Base-by-base conservation (phyloP, 1,284 basidiomycete genomes). In the Cystobasidium pallidum region DNA sequence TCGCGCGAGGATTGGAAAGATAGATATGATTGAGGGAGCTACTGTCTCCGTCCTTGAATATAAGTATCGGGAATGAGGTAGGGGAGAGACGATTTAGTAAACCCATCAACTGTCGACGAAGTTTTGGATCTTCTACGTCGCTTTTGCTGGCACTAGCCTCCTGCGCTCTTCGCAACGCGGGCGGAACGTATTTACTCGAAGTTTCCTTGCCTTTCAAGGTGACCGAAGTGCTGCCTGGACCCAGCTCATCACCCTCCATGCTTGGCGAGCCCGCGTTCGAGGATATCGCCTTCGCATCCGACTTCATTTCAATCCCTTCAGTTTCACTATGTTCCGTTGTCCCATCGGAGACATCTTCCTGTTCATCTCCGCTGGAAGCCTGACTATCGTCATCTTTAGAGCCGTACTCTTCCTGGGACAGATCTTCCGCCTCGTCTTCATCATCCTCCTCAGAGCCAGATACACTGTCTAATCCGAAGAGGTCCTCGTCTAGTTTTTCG, bases 1-100 rank as follows among this genome's bases (percentile, higher is more conserved):
- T 91, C 89, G 80, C 89, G 70, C 95, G 86, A 47, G 90, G 84
- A 80, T 94, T 82, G 49, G 88, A 86, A 68, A 89, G 84, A 79
- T 95, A 97, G 8, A 93, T 80, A 3, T 86, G 86, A 78, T 95
- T 91, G 32, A 95, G 84, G 57, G 88, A 86, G 57, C 87, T 86
- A 21, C 41, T 39, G 28, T 71, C 68, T 15, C 47, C 45, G 10
- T 59, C 58, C 32, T 63, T 63, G 28, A 71, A 59, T 7, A 97
- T 79, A 54, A 98, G 92, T 0, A 86, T 85, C 10, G 87, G 86
- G 72, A 98, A 88, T 78, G 98, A 98, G 43, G 75, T 80, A 76
- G 34, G 75, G 73, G 39, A 75, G 59, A 57, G 78, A 73, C 59
- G 82, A 77, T 76, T 78, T 54, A 58, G 78, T 78, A 73, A 85